phyloP scores from a whole-genome alignment of 2,329 filamentous ascomycete species.

The Fusarium miscanthi region DNA sequence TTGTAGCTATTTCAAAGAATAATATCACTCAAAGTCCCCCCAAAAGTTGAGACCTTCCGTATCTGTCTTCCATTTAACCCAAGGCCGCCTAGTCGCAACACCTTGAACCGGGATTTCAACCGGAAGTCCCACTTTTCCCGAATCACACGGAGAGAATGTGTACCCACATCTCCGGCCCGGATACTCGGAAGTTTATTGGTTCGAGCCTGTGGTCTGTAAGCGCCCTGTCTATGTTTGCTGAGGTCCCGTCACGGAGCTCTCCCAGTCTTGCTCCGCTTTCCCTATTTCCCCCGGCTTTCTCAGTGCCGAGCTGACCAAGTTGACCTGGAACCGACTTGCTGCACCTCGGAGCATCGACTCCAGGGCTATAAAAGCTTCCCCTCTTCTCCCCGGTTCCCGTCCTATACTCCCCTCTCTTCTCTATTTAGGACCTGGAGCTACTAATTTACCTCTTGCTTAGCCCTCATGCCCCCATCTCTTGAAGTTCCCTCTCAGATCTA shows the following conservation, averaged over 20 bases:
- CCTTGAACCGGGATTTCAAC: not conserved
- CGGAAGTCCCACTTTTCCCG: constrained; percentile 18
- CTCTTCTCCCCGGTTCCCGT: not conserved
- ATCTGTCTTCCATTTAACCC: too few species aligned
- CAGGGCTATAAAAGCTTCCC: not conserved
- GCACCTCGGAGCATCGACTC: not conserved
- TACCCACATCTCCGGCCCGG: constrained; percentile 8
- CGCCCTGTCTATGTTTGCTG: not conserved
- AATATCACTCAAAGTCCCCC: accelerated
- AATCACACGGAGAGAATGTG: not conserved
- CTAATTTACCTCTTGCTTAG: not conserved
- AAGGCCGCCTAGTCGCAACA: not conserved
- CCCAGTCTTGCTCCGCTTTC: not conserved
- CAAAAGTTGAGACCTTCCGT: not conserved
- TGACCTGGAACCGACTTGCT: not conserved
- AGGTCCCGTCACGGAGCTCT: not conserved
- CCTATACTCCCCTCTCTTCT: too few species aligned
- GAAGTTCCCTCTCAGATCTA: too few species aligned
- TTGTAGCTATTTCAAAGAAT: too few species aligned
- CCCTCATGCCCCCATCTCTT: not conserved
- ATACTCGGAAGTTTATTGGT: not conserved
- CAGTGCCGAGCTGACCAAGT: not conserved
- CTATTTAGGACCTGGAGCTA: not conserved
- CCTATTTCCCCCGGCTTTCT: not conserved
- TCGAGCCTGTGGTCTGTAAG: not conserved